These are phyloP conservation scores for Paxillus involutus DNA, from an alignment of 768 basidiomycete genomes.

Conservation along the genomic window DNA sequence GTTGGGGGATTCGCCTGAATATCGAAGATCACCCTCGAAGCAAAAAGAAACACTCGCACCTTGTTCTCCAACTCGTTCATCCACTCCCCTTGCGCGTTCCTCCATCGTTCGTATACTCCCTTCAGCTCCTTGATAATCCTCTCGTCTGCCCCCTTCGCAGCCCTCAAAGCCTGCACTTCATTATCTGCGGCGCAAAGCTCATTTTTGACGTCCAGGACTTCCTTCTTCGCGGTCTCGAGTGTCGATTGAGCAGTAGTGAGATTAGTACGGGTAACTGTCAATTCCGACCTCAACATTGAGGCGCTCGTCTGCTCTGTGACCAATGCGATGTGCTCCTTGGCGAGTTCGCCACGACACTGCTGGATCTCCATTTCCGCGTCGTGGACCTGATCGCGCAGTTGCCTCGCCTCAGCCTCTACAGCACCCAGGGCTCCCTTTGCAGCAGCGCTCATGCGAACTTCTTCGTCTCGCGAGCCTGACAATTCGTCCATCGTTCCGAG, in stretches of 20 bases:
- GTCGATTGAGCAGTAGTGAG: neutral
- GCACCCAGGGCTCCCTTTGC: neutral
- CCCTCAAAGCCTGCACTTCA: constrained; percentile 30
- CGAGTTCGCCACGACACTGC: constrained; percentile 5
- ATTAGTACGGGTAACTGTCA: neutral
- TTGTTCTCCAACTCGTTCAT: constrained; percentile 35
- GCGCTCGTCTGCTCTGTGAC: constrained; percentile 3
- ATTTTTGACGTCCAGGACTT: constrained; percentile 7
- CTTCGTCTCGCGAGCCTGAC: constrained; percentile 4
- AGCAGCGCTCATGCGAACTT: neutral
- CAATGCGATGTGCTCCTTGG: neutral
- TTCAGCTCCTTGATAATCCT: constrained; percentile 35
- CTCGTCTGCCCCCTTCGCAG: constrained; percentile 35
- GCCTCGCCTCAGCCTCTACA: neutral
- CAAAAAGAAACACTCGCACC: constrained; percentile 27
- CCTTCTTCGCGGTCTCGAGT: constrained; percentile 8
- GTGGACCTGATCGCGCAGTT: constrained; percentile 3
- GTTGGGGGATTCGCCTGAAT: neutral
- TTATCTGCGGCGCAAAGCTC: constrained; percentile 29
- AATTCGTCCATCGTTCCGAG: constrained; percentile 6
- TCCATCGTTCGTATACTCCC: constrained; percentile 29
- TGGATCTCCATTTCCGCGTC: constrained; percentile 5
- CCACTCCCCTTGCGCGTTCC: constrained; percentile 33
- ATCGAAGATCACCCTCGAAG: neutral
- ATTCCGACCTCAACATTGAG: constrained; percentile 3